Conservation (phyloP, 192 early-diverging fungal species). For the Linnemannia schmuckeri region DNA sequence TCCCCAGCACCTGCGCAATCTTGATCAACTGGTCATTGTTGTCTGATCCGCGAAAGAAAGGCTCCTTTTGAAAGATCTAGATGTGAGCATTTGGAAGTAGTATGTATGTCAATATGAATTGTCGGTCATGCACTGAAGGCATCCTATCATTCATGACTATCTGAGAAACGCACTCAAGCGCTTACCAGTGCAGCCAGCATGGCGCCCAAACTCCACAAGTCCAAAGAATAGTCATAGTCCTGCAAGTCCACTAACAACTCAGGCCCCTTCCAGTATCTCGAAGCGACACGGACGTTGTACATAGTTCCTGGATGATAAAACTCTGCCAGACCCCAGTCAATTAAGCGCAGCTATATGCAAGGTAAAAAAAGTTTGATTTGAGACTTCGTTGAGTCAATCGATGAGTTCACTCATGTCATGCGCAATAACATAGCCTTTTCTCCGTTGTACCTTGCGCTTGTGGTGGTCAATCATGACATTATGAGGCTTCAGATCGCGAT, state of each 20-base stretch:
- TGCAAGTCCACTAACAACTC: constrained; percentile 98
- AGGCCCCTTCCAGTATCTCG: constrained; percentile 98
- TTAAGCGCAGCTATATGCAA: constrained; percentile 80
- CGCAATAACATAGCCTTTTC: background rate
- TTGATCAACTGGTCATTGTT: constrained; percentile 99
- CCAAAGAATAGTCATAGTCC: constrained; percentile 98
- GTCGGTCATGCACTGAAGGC: background rate
- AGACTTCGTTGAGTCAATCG: background rate
- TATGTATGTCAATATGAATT: background rate
- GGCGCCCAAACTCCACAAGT: constrained; percentile 99
- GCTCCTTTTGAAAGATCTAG: constrained; percentile 97
- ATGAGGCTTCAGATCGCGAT: constrained; percentile 98
- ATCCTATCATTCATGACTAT: background rate
- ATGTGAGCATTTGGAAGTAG: background rate
- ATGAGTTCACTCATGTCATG: background rate
- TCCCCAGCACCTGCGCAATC: constrained; percentile 97
- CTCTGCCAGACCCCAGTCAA: constrained; percentile 99
- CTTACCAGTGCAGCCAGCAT: constrained; percentile 98
- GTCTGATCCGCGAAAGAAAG: constrained; percentile 98
- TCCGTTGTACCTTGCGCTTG: constrained; percentile 73
- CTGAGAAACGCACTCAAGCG: background rate
- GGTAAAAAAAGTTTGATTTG: no score
- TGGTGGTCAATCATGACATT: constrained; percentile 99
- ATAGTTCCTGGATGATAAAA: constrained; percentile 97
- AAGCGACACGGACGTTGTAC: constrained; percentile 99